phyloP scores from a whole-genome alignment of 768 basidiomycete species.

The Solioccasus polychromus region DNA sequence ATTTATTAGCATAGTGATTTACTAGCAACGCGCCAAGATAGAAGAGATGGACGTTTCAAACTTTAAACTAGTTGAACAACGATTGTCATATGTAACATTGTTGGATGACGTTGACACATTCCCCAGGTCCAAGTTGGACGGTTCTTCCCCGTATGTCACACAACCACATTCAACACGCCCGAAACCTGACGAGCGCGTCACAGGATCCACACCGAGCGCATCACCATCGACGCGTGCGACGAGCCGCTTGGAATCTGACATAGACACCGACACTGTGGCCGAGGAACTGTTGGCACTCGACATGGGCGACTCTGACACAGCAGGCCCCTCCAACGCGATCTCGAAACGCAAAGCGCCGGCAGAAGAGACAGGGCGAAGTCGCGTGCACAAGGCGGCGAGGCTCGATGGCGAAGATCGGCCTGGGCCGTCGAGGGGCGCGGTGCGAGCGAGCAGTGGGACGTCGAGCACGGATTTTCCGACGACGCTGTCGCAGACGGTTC shows the following conservation, averaged over 20 bases:
- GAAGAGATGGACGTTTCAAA: no score
- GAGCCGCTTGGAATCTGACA: constrained; percentile 8
- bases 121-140: constrained; percentile 31
- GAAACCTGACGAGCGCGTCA: no score
- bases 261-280: constrained; percentile 11
- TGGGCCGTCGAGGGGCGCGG: no score
- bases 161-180: no score
- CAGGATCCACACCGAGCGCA: no score
- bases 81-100: no score
- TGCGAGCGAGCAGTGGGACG: background rate
- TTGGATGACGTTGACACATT: constrained; percentile 3
- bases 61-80: no score
- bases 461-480: constrained; percentile 19
- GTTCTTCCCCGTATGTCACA: constrained; percentile 25
- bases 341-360: constrained; percentile 29
- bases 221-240: constrained; percentile 14
- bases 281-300: constrained; percentile 13
- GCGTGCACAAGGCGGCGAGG: background rate
- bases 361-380: no score
- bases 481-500: constrained; percentile 18
- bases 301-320: constrained; percentile 23
- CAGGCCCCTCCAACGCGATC: constrained; percentile 5
- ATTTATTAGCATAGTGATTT: no score
- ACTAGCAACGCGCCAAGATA: no score
- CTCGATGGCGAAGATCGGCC: background rate